These are phyloP conservation scores for Phytophthora hibernalis DNA, from an alignment of 352 stramenopile genomes.

Conservation along the genomic window DNA sequence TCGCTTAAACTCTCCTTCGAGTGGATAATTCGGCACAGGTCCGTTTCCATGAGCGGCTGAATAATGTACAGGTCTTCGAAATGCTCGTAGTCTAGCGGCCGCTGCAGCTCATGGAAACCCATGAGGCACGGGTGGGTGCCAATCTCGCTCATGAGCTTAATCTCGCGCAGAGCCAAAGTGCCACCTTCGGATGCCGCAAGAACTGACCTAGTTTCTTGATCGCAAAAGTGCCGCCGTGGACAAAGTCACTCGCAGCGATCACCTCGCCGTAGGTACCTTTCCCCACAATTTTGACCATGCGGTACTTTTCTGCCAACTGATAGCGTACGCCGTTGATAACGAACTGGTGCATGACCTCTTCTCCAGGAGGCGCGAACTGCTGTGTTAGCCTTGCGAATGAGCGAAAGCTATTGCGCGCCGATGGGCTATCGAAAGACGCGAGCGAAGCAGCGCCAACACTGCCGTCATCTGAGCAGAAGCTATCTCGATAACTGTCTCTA, in stretches of 20 bases:
- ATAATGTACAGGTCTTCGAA: slow-evolving; percentile 99
- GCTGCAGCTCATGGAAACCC: slow-evolving; percentile 86
- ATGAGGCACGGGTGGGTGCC: slow-evolving; percentile 80
- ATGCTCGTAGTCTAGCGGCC: slow-evolving; percentile 81
- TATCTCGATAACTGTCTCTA: slow-evolving; percentile 39
- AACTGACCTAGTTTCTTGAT: slow-evolving; percentile 92
- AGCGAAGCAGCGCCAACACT: slow-evolving; percentile 25
- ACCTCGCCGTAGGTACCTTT: slow-evolving; percentile 92
- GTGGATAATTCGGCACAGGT: slow-evolving; percentile 92
- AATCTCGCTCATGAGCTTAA: slow-evolving; percentile 90
- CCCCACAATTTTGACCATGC: slow-evolving; percentile 91
- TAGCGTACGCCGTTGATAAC: slow-evolving; percentile 90
- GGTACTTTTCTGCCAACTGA: slow-evolving; percentile 86
- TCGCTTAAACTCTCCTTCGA: slow-evolving; percentile 91
- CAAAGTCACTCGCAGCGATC: slow-evolving; percentile 89
- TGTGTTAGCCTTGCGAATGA: slow-evolving; percentile 50
- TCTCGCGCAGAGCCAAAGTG: slow-evolving; percentile 86
- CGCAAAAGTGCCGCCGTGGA: slow-evolving; percentile 84
- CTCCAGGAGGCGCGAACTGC: slow-evolving; percentile 35
- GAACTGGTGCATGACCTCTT: slow-evolving; percentile 91
- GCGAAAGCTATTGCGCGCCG: slow-evolving; percentile 40
- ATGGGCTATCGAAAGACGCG: slow-evolving; percentile 30
- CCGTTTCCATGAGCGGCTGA: slow-evolving; percentile 97
- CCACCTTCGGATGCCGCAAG: slow-evolving; percentile 85
- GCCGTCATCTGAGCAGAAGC: slow-evolving; percentile 42